Evolutionary conservation across 2,329 filamentous ascomycete species (phyloP), one percentile per base, ranked within the genome.

Genomic region (Clonostachys sp.): DNA sequence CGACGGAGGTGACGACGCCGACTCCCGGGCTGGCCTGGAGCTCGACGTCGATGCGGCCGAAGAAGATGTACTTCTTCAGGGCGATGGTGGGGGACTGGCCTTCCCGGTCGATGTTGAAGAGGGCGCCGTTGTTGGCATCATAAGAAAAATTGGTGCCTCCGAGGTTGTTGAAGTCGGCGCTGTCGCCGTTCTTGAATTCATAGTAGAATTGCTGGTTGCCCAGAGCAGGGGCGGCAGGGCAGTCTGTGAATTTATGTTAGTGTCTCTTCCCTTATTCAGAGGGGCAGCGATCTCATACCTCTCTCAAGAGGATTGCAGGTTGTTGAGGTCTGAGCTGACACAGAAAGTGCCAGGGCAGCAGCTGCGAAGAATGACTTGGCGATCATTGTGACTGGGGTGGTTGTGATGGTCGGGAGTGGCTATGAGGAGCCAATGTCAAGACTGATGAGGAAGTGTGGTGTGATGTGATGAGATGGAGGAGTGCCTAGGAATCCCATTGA

Each of bases 21-120:
- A 74, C 75, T 41, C 92, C 94, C 4, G 86, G 79, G 24, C 94
- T 86, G 38, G 87, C 86, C 67, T 91, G 86, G 61, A 95, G 73
- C 33, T 80, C 81, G 51, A 90, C 82, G 46, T 95, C 87, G 57
- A 96, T 81, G 60, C 84, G 84, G 53, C 94, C 94, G 66, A 96
- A 97, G 88, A 97, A 96, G 66, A 99, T 89, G 77, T 95, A 97
- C 79, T 91, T 91, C 60, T 83, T 77, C 48, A 80, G 81, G 60
- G 75, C 77, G 67, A 95, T 90, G 34, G 87, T 89, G 36, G 89
- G 85, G 44, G 79, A 82, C 45, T 90, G 78, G 12, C 63, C 73
- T 52, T 81, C 78, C 44, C 80, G 72, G 35, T 77, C 79, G 70
- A 96, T 96, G 57, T 80, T 78, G 69, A 82, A 82, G 52, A 71